Base-by-base conservation (phyloP, 202 grass and related monocot genomes). In the Musa balbisiana region DNA sequence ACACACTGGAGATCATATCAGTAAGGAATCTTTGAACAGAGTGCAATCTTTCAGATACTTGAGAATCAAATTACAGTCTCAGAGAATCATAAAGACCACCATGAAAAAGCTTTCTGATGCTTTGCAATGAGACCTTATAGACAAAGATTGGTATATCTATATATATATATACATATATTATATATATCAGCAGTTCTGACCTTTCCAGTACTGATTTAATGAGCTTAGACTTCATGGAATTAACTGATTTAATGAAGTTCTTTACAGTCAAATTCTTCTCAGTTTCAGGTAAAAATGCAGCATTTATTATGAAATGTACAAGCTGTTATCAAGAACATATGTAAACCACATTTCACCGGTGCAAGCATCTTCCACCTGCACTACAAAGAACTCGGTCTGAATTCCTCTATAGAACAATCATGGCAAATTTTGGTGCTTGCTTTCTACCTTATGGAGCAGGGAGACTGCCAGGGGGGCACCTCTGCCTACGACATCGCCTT, bases 281-380 rank as follows among this genome's bases (percentile, higher is more conserved):
- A 20, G 9, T 52, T 70, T 70, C 43, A 21, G 19, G 33, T n/a
- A 51, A 15, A 17, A 52, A 52, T 70, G 67, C 43, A 50, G 56
- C 56, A n/a, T 19, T 43, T 69, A 69, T 69, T 69, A 50, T 70
- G 33, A 19, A 51, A 70, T 70, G 67, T 51, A 51, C 67, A 51
- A 21, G 67, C 17, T 70, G 17, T 20, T 70, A 9, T 21, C 43
- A 51, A 25, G 0, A 27, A 65, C 22, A 26, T 1, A 65, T 26
- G 4, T 11, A 26, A 20, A 27, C 24, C 63, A 26, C 62, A 25
- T 10, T 64, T 59, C 2, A 60, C n/a, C 17, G 21, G n/a, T 60
- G 16, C 8, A 19, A 60, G 13, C 5, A 60, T 19, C 56, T 60
- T 60, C 55, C n/a, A 3, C 56, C n/a, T 60, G 17, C n/a, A 19